Evolutionary conservation across 768 basidiomycete species (phyloP).

Genomic region (Termitomyces titanicus): DNA sequence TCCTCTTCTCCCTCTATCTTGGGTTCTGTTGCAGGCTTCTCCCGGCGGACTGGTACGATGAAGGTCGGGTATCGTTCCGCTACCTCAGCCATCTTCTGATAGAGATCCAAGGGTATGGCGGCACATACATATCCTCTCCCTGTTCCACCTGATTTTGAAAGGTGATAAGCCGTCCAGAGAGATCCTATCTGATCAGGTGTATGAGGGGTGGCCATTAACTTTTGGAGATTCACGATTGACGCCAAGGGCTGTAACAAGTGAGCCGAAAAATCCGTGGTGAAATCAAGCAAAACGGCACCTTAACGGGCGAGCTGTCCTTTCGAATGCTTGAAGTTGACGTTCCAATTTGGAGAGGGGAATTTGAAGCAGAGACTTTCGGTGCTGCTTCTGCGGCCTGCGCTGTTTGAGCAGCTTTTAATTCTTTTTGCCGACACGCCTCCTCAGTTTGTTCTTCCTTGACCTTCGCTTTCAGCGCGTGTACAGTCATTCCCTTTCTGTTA

Average conservation of each 20-base stretch:
- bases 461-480: constrained; percentile 33
- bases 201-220: constrained; percentile 64
- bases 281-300: constrained; percentile 33
- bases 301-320: constrained; percentile 67
- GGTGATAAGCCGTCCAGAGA: constrained; percentile 90
- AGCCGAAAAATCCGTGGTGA: not conserved
- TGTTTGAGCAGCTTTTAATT: constrained; percentile 9
- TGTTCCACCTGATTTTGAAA: constrained; percentile 73
- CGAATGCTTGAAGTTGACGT: constrained; percentile 24
- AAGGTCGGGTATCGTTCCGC: constrained; percentile 74
- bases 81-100: constrained; percentile 62
- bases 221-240: constrained; percentile 73
- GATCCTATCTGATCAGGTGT: constrained; percentile 70
- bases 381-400: constrained; percentile 3
- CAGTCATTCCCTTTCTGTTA: constrained; percentile 40
- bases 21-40: constrained; percentile 19
- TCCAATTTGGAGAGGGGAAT: constrained; percentile 9
- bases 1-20: constrained; percentile 27
- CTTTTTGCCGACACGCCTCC: constrained; percentile 18
- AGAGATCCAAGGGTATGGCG: constrained; percentile 67
- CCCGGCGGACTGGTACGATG: constrained; percentile 75
- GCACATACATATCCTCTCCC: constrained; percentile 87
- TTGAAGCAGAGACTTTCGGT: constrained; percentile 7
- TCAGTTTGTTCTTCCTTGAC: constrained; percentile 29
- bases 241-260: constrained; percentile 61